Evolutionary conservation across 1,284 basidiomycete genomes (phyloP), one percentile per base, ranked within the genome.

Genomic region (Mycosarcoma mackinlayi): DNA sequence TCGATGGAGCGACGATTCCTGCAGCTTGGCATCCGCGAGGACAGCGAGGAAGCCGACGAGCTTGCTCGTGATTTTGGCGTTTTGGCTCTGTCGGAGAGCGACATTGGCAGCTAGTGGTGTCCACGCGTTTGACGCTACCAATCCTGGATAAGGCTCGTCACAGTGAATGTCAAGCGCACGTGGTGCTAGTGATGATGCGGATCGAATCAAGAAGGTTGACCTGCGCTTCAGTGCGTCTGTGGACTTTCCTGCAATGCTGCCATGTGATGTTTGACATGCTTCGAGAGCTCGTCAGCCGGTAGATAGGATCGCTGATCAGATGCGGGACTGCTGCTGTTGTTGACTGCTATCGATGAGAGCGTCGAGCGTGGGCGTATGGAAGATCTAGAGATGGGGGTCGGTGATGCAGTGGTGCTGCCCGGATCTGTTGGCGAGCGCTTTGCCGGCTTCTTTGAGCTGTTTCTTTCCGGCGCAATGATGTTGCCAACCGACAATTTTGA

Each of bases 381-480:
- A 3, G 60, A 53, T 37, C 47, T 69, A 1, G 60, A 62, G 14
- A 48, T 24, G 1, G 66, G 66, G 0, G 66, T 69, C 3, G 66
- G 66, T 1, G 66, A 69, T 14, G 66, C 60, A 7, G 60, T 64
- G 0, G 46, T 60, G 25, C 53, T 68, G n/a, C 35, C n/a, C 16
- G 59, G 56, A 50, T 69, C 56, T 0, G 52, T 56, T 0, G 66
- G 49, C 6, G 56, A 44, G 0, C 56, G 44, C 33, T 64, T 64
- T 7, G 54, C 53, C 8, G 57, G 52, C 35, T 69, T 69, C 44
- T 64, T 63, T 4, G 66, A 69, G 44, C 60, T 59, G 3, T 13
- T 31, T 18, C 66, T 55, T 23, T 69, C 56, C 6, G 66, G 66
- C n/a, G 66, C 66, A 23, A 69, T 64, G 44, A 69, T 61, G 35